Conservation (phyloP, 2,329 filamentous ascomycete species). For the Venturia asperata region DNA sequence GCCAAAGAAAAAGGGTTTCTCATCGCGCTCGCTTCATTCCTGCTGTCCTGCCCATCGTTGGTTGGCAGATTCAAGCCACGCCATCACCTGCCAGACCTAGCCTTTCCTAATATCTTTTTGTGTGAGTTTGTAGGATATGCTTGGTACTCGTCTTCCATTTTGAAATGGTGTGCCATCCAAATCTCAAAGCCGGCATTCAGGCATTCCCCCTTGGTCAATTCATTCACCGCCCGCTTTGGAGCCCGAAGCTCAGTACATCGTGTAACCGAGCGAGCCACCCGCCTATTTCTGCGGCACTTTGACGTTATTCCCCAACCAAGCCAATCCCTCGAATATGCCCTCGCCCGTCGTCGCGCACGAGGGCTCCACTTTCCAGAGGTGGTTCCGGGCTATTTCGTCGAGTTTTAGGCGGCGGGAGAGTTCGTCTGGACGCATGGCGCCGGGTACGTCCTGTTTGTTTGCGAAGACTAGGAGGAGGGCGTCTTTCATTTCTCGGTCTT, state of each 20-base stretch:
- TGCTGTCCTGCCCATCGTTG: not conserved
- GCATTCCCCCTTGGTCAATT: not conserved
- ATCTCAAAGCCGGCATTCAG: not conserved
- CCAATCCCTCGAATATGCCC: constrained; percentile 47
- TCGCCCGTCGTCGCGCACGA: constrained; percentile 48
- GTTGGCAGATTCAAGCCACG: not conserved
- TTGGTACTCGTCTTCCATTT: not conserved
- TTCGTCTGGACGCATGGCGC: constrained; percentile 45
- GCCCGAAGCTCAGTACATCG: not conserved
- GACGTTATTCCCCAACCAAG: constrained; percentile 47
- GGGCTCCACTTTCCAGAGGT: constrained; percentile 49
- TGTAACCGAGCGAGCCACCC: constrained; percentile 13
- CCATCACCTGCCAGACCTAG: not conserved
- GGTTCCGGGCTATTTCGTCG: constrained; percentile 44
- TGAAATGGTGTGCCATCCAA: not conserved
- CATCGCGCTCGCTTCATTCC: not conserved
- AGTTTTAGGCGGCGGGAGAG: constrained; percentile 44
- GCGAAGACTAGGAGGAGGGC: constrained; percentile 95
- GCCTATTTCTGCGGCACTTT: constrained; percentile 37
- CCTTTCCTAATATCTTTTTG: not conserved
- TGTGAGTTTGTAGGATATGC: not conserved
- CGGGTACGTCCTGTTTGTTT: constrained; percentile 98
- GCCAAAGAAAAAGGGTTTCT: not conserved
- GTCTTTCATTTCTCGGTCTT: constrained; percentile 97
- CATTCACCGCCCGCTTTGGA: not conserved